Evolutionary conservation across 2,329 filamentous ascomycete species (phyloP).

Genomic region (Sarocladiaceae sp.): DNA sequence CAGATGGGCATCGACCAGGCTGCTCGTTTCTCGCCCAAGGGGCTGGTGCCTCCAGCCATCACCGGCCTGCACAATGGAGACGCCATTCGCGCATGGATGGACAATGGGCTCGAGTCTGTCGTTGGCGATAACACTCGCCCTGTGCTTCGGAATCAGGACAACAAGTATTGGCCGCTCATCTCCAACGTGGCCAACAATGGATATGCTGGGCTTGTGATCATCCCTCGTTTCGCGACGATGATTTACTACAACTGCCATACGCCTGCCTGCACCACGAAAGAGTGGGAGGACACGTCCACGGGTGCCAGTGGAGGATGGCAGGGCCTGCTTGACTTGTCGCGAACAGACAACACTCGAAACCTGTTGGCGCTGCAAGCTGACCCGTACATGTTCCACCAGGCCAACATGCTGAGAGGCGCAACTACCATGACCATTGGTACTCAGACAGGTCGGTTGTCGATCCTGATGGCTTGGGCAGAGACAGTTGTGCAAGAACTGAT

Average conservation of each 20-base stretch:
- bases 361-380: conserved; percentile 52
- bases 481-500: conserved; percentile 47
- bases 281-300: conserved; percentile 57
- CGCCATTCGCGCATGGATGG: conserved; percentile 53
- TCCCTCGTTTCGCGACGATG: conserved; percentile 56
- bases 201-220: conserved; percentile 50
- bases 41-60: conserved; percentile 59
- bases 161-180: conserved; percentile 51
- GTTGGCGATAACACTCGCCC: conserved; percentile 62
- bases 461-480: conserved; percentile 56
- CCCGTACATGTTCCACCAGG: conserved; percentile 60
- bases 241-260: conserved; percentile 64
- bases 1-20: conserved; percentile 45
- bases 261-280: conserved; percentile 49
- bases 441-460: conserved; percentile 39
- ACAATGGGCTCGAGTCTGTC: conserved; percentile 54
- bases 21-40: conserved; percentile 44
- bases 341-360: conserved; percentile 49
- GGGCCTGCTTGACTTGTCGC: conserved; percentile 46
- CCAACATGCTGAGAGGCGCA: conserved; percentile 49
- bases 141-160: conserved; percentile 46
- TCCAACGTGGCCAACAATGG: conserved; percentile 48
- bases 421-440: conserved; percentile 43
- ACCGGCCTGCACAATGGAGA: conserved; percentile 63
- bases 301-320: conserved; percentile 46